A percentile compares a stretch with the other conserved stretches of the same genome.
These are phyloP conservation scores for Guyanaporus albipodus DNA, from an alignment of 768 basidiomycete genomes.

Conservation along the genomic window DNA sequence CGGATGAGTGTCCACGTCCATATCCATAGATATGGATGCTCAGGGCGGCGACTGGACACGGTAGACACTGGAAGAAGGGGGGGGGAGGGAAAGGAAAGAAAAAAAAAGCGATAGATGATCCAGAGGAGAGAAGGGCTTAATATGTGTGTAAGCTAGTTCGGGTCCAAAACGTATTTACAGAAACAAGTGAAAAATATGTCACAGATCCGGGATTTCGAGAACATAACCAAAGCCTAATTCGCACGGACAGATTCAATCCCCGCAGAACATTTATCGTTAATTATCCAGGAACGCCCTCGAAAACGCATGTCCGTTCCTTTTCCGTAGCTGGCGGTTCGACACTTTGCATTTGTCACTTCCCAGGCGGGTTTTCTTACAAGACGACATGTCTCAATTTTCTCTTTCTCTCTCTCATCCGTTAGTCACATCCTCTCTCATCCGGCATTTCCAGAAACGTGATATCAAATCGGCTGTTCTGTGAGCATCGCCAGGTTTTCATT, in stretches of 20 bases:
- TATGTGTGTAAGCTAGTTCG: conserved; percentile 35
- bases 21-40: conserved; percentile 13
- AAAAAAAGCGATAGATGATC: conserved; percentile 11
- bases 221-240: conserved; percentile 37
- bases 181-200: conserved; percentile 39
- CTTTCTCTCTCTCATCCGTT: neutral
- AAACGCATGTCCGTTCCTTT: conserved; percentile 17
- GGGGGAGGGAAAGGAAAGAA: neutral
- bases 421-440: conserved; percentile 17
- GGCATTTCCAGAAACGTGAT: conserved; percentile 32
- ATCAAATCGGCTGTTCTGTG: conserved; percentile 32
- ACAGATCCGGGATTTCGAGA: conserved; percentile 39
- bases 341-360: conserved; percentile 17
- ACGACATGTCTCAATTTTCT: too few species aligned
- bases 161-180: conserved; percentile 38
- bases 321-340: conserved; percentile 19
- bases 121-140: conserved; percentile 28
- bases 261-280: conserved; percentile 28
- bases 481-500: conserved; percentile 28
- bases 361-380: conserved; percentile 1
- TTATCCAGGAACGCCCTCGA: conserved; percentile 32
- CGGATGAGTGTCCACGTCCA: conserved; percentile 18
- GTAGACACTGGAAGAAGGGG: conserved; percentile 1
- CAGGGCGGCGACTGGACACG: conserved; percentile 1
- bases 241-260: conserved; percentile 33